phyloP scores from a whole-genome alignment of 2,329 filamentous ascomycete genomes.

The Exophiala viscosa region DNA sequence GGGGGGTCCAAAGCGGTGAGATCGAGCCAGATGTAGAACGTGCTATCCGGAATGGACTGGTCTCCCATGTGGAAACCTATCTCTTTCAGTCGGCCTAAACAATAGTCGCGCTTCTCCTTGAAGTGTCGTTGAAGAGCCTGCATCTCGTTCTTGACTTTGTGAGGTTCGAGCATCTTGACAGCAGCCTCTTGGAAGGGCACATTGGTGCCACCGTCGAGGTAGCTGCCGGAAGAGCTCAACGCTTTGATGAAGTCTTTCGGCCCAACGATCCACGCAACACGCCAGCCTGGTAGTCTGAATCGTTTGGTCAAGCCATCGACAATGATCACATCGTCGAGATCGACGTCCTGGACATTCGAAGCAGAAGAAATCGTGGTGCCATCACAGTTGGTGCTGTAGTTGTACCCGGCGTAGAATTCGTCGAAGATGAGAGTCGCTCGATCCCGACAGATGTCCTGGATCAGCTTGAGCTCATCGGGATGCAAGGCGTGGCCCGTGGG shows the following conservation, averaged over 20 bases:
- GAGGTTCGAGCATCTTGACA: slow-evolving; percentile 85
- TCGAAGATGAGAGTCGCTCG: slow-evolving; percentile 90
- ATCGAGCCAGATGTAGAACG: slow-evolving; percentile 86
- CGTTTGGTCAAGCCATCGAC: slow-evolving; percentile 96
- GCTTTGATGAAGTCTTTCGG: slow-evolving; percentile 96
- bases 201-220: slow-evolving; percentile 90
- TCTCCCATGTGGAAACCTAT: slow-evolving; percentile 71
- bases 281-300: slow-evolving; percentile 93
- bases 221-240: slow-evolving; percentile 86
- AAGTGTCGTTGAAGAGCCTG: slow-evolving; percentile 84
- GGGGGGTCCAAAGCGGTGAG: slow-evolving; percentile 47
- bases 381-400: slow-evolving; percentile 90
- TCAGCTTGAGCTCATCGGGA: slow-evolving; percentile 80
- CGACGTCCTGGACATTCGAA: slow-evolving; percentile 79
- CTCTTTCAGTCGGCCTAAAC: slow-evolving; percentile 70
- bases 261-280: slow-evolving; percentile 92
- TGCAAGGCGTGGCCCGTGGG: slow-evolving; percentile 84
- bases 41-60: slow-evolving; percentile 84
- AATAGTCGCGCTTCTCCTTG: slow-evolving; percentile 88
- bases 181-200: slow-evolving; percentile 95
- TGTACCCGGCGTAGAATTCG: slow-evolving; percentile 95
- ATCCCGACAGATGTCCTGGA: slow-evolving; percentile 88
- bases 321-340: slow-evolving; percentile 86
- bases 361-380: slow-evolving; percentile 84
- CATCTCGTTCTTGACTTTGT: slow-evolving; percentile 80